Evolutionary conservation across 2,329 filamentous ascomycete species (phyloP).

Genomic region (Colletotrichum chrysophilum): DNA sequence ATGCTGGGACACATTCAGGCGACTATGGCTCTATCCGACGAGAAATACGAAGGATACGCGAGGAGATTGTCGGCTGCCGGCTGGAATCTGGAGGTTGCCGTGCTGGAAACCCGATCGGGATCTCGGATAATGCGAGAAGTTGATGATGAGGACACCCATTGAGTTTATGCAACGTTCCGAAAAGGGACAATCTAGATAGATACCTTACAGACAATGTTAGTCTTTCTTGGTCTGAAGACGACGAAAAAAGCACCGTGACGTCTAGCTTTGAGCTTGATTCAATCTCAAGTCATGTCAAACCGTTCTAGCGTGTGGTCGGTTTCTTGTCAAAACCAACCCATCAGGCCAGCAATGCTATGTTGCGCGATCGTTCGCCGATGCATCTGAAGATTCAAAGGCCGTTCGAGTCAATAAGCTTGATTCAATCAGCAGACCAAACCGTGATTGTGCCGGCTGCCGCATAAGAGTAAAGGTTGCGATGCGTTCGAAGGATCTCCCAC

Average conservation of each 20-base stretch:
- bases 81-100: conserved; percentile 10
- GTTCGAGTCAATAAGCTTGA: not conserved
- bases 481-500: not conserved
- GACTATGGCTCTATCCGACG: not conserved
- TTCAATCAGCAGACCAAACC: not conserved
- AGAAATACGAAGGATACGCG: not conserved
- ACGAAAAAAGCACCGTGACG: not conserved
- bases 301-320: not conserved
- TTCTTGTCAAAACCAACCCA: not conserved
- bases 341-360: not conserved
- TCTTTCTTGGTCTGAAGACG: not conserved
- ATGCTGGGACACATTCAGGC: conserved; percentile 5
- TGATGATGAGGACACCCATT: not conserved
- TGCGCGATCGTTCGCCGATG: not conserved
- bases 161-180: not conserved
- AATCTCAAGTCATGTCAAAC: not conserved
- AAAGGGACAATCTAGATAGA: not conserved
- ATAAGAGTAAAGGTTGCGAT: not conserved
- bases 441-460: not conserved
- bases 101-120: conserved; percentile 14
- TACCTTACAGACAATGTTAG: not conserved
- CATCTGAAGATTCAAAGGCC: not conserved
- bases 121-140: conserved; percentile 4
- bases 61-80: not conserved
- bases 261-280: not conserved